These are phyloP conservation scores for Cubamyces sp. DNA, from an alignment of 768 basidiomycete species.

Conservation along the genomic window DNA sequence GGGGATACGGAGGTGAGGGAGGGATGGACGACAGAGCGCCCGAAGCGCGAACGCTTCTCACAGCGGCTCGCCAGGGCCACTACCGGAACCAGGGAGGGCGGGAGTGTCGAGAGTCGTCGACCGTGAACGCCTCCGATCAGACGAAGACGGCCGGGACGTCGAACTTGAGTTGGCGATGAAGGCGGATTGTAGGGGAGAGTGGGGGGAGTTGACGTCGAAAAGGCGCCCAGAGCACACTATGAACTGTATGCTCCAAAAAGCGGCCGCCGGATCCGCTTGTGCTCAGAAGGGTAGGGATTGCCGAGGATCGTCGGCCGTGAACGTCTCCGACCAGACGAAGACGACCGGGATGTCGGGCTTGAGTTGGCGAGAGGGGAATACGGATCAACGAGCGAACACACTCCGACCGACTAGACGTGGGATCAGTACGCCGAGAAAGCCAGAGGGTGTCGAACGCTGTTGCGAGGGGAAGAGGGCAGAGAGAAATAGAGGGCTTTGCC, in stretches of 20 bases:
- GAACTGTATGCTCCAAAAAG: not conserved
- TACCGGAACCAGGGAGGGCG: not conserved
- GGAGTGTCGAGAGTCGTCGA: not conserved
- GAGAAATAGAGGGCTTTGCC: not conserved
- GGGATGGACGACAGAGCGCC: not conserved
- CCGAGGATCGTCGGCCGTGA: slow-evolving; percentile 3
- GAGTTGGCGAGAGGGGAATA: not conserved
- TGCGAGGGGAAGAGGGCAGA: not conserved
- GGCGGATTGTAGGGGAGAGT: not conserved
- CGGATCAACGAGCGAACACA: not conserved
- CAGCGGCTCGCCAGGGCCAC: not conserved
- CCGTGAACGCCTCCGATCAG: slow-evolving; percentile 2
- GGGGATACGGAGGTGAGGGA: not conserved
- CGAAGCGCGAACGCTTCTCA: not conserved
- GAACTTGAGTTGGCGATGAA: no score
- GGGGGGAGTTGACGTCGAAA: not conserved
- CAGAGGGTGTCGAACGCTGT: not conserved
- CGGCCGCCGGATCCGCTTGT: slow-evolving; percentile 1
- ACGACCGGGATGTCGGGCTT: slow-evolving; percentile 5
- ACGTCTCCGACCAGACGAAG: slow-evolving; percentile 6
- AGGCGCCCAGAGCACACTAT: not conserved
- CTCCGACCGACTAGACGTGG: not conserved
- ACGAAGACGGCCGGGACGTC: not conserved
- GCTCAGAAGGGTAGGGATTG: not conserved
- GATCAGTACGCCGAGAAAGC: not conserved